Evolutionary conservation across 768 basidiomycete species (phyloP).

Genomic region (Tulasnella sp.): DNA sequence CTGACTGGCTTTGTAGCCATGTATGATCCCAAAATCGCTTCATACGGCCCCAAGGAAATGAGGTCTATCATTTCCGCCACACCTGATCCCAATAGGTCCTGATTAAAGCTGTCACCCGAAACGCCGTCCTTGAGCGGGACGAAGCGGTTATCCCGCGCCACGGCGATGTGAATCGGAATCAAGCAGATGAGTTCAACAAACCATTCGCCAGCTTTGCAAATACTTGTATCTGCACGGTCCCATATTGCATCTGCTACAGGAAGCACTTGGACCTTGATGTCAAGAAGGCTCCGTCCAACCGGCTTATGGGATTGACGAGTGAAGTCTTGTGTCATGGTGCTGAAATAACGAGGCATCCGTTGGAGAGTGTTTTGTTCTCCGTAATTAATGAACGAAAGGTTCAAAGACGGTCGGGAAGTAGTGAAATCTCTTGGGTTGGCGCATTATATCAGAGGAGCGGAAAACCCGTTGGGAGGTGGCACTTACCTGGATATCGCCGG

Average conservation of each 20-base stretch:
- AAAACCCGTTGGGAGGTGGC: background rate
- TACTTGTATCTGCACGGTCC: slow-evolving; percentile 23
- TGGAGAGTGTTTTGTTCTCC: slow-evolving; percentile 31
- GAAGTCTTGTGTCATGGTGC: background rate
- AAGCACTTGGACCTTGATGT: background rate
- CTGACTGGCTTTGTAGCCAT: slow-evolving; percentile 57
- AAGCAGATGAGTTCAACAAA: slow-evolving; percentile 51
- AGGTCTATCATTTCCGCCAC: slow-evolving; percentile 47
- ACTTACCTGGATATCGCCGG: background rate
- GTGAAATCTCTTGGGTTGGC: slow-evolving; percentile 28
- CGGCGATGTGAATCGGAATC: slow-evolving; percentile 56
- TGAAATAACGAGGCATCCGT: background rate
- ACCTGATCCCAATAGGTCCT: slow-evolving; percentile 49
- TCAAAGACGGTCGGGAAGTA: slow-evolving; percentile 20
- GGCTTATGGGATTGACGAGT: background rate
- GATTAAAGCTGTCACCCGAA: slow-evolving; percentile 42
- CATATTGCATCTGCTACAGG: slow-evolving; percentile 25
- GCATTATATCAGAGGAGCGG: background rate
- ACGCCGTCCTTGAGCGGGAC: slow-evolving; percentile 54
- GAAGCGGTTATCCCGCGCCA: slow-evolving; percentile 53
- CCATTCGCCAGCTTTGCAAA: slow-evolving; percentile 53
- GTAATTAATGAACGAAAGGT: slow-evolving; percentile 23
- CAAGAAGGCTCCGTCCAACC: background rate
- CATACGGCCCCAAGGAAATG: slow-evolving; percentile 56
- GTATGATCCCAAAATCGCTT: slow-evolving; percentile 54